Evolutionary conservation across 1,284 basidiomycete species (phyloP), one percentile per base, ranked within the genome.

Genomic region (Fistulinella cinereoalba): DNA sequence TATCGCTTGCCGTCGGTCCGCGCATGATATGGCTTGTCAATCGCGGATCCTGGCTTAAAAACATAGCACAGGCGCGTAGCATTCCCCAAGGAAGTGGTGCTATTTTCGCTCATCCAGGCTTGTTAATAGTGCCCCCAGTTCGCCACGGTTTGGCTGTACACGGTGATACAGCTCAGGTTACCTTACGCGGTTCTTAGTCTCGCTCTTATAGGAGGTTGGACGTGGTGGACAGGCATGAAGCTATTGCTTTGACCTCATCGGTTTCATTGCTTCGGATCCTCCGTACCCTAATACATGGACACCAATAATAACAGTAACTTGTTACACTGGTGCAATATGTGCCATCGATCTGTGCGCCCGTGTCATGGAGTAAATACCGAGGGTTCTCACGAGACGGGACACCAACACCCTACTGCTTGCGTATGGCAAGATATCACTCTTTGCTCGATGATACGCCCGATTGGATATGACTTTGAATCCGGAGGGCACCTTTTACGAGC

Each of bases 401-500:
- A 32, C 21, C 36, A 31, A 6, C 40, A n/a, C n/a, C n/a, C n/a
- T n/a, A n/a, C n/a, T n/a, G n/a, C n/a, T n/a, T n/a, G 10, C 16
- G 6, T 28, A 28, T 2, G 37, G 32, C 29, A 38, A 27, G 24
- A 36, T 31, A 19, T 68, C 62, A 46, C 67, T 83, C 41, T 83
- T 53, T 77, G 87, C 86, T 87, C 83, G 81, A 85, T 73, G 66
- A 90, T 90, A 89, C 87, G 83, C 87, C 85, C 71, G 54, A 61
- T 77, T 77, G 79, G 77, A 71, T 77, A 75, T 70, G 67, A 59
- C 59, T 75, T 88, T 72, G 61, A 53, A 73, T 78, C 81, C 78
- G 79, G 61, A 72, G 67, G 83, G 87, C 84, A 89, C 87, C 87
- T 88, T 85, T 45, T 85, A 85, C 81, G 74, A 87, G 86, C 87